Base-by-base conservation (phyloP, 2,329 filamentous ascomycete species). In the Trichoderma semiorbis region DNA sequence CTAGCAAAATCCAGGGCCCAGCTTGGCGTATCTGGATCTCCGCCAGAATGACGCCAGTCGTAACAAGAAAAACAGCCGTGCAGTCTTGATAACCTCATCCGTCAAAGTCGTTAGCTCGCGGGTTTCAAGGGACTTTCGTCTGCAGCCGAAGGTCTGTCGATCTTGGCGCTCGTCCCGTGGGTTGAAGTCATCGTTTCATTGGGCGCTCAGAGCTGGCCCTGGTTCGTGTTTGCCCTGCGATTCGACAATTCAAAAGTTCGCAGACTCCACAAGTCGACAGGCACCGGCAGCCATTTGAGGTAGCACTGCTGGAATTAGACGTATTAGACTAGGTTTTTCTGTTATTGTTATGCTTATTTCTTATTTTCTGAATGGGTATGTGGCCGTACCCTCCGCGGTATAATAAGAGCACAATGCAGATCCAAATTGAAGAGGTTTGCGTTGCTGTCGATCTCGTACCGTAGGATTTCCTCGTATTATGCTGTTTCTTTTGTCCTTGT, bases 141-240 rank as follows among this genome's bases (percentile, higher is more conserved):
- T 62, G 60, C 34, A 43, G 61, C 36, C 61, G 24, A 30, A 47
- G 39, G 24, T 18, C 21, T 14, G 43, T 34, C 21, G 12, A 65
- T 65, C 62, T 65, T 65, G 62, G 62, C 62, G 30, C 28, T 65
- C 18, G 57, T 63, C 67, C 67, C 58, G 67, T 70, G 67, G 67
- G 57, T 53, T 34, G 67, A 63, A 26, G 67, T 7, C 36, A 36
- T 60, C 28, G 30, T 70, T 28, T 39, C 43, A 70, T 70, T 70
- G 67, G 67, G n/a, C 28, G 39, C 30, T 7, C 12, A 7, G 18
- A 47, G 8, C 5, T 2, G 55, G 24, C 43, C 66, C 57, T 36
- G 55, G 66, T 24, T 62, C 57, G 14, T 53, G n/a, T 43, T 53
- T 61, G 28, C 28, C n/a, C n/a, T 65, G 34, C 39, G 18, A 57